Percentiles rank a stretch among this genome's conserved stretches.
Conservation (phyloP, 192 early-diverging fungal genomes). For the Linnemannia hyalina region DNA sequence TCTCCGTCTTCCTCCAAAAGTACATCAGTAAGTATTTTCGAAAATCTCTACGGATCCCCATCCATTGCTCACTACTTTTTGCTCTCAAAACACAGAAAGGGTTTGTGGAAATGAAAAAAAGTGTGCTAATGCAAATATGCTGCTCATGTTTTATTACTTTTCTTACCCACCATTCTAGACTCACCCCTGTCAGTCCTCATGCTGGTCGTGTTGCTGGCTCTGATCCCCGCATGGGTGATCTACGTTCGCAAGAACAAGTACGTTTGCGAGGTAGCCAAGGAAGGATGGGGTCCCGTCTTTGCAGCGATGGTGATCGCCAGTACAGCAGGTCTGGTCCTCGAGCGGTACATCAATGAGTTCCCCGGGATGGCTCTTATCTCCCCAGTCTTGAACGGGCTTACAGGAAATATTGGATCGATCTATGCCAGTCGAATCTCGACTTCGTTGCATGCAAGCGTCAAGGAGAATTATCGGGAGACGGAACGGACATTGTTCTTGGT, state of each 20-base stretch:
- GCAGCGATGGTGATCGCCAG: slow-evolving; percentile 81
- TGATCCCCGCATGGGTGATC: slow-evolving; percentile 62
- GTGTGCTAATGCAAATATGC: neutral
- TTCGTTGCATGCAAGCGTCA: slow-evolving; percentile 68
- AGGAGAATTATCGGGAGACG: slow-evolving; percentile 61
- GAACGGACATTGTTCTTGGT: slow-evolving; percentile 74
- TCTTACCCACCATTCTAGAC: slow-evolving; percentile 18
- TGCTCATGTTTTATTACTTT: neutral
- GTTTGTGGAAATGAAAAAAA: neutral
- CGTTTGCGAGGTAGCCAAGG: slow-evolving; percentile 73
- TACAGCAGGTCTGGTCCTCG: slow-evolving; percentile 75
- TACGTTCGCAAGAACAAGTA: slow-evolving; percentile 71
- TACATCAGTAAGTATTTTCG: slow-evolving; percentile 60
- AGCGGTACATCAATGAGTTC: slow-evolving; percentile 75
- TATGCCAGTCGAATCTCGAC: slow-evolving; percentile 84
- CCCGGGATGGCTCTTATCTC: slow-evolving; percentile 75
- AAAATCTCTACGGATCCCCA: neutral
- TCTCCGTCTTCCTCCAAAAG: slow-evolving; percentile 61
- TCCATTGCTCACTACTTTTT: neutral
- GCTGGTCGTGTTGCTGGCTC: slow-evolving; percentile 54
- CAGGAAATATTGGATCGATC: slow-evolving; percentile 86
- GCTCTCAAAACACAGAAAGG: neutral
- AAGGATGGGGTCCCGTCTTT: slow-evolving; percentile 84
- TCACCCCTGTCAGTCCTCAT: slow-evolving; percentile 56
- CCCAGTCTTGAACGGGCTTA: slow-evolving; percentile 76